Percentiles rank a stretch among this genome's conserved stretches.
Evolutionary conservation across 805 yeast species (phyloP).

Genomic region (Ogataea paraovalis): DNA sequence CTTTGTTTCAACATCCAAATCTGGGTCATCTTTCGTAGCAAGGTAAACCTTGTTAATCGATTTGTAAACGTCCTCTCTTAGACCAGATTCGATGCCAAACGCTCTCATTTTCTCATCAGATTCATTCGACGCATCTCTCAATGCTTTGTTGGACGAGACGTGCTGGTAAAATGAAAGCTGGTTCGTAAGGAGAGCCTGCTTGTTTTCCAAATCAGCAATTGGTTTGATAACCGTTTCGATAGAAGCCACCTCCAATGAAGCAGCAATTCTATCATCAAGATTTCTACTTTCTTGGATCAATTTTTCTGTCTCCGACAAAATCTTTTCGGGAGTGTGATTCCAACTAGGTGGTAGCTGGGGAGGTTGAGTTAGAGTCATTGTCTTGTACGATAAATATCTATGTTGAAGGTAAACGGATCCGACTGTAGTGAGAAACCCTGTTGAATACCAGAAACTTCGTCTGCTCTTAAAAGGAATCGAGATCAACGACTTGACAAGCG

Average conservation of each 20-base stretch:
- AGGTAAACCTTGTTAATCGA: constrained; percentile 52
- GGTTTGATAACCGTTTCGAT: constrained; percentile 55
- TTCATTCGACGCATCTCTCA: constrained; percentile 66
- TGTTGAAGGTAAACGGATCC: constrained; percentile 3
- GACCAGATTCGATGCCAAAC: constrained; percentile 56
- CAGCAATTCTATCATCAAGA: constrained; percentile 53
- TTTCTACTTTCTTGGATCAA: constrained; percentile 40
- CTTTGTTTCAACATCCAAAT: constrained; percentile 49
- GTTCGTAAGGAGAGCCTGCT: constrained; percentile 39
- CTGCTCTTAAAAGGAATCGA: not conserved
- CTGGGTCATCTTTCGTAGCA: constrained; percentile 28
- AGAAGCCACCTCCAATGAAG: constrained; percentile 41
- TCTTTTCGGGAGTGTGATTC: constrained; percentile 53
- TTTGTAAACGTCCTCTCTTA: constrained; percentile 63
- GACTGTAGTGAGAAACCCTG: not conserved
- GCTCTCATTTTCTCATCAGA: constrained; percentile 58
- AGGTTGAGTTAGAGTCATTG: constrained; percentile 9
- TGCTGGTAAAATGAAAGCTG: constrained; percentile 67
- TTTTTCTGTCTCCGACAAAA: constrained; percentile 39
- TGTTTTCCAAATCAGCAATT: constrained; percentile 48
- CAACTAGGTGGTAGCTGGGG: constrained; percentile 49
- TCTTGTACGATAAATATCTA: not conserved
- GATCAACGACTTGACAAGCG: not conserved
- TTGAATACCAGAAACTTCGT: not conserved
- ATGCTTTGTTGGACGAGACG: constrained; percentile 58